phyloP scores from a whole-genome alignment of 805 yeast genomes.

The Kodamaea jinghongensis region DNA sequence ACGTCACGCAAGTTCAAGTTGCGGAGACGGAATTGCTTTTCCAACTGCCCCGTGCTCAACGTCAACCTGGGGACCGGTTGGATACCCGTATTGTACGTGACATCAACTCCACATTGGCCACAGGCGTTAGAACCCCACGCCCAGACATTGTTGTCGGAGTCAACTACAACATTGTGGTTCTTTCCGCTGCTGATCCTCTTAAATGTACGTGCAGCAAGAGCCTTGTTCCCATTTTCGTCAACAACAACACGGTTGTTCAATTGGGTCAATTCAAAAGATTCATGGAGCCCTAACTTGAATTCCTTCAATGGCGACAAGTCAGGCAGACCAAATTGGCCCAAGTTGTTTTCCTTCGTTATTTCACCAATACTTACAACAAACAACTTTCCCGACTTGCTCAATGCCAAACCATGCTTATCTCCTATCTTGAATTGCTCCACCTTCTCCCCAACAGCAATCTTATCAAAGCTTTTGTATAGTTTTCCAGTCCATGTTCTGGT shows the following conservation, averaged over 20 bases:
- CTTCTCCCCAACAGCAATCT: conserved; percentile 22
- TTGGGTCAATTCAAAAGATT: conserved; percentile 49
- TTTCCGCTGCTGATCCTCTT: conserved; percentile 68
- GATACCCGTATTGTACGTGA: conserved; percentile 61
- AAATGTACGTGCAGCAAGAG: conserved; percentile 41
- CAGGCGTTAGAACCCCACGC: conserved; percentile 80
- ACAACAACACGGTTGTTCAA: conserved; percentile 47
- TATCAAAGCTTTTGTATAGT: conserved; percentile 6
- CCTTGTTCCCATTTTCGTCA: conserved; percentile 12
- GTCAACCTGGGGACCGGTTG: conserved; percentile 65
- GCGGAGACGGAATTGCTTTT: conserved; percentile 24
- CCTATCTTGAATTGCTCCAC: conserved; percentile 58
- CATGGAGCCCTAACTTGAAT: conserved; percentile 22
- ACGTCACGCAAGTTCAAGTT: conserved; percentile 51
- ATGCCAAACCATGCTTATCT: conserved; percentile 60
- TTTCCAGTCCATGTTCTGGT: conserved; percentile 22
- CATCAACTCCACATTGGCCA: conserved; percentile 82
- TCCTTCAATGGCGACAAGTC: conserved; percentile 58
- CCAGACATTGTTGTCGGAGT: conserved; percentile 65
- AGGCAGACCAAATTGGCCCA: conserved; percentile 87
- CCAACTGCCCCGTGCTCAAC: conserved; percentile 24
- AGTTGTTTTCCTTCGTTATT: conserved; percentile 24
- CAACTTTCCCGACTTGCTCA: conserved; percentile 59
- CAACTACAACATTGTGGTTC: conserved; percentile 70
- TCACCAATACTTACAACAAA: conserved; percentile 56